Evolutionary conservation across 306 rosid genomes (phyloP), one percentile per base, ranked within the genome.

Genomic region (Corylus americana): DNA sequence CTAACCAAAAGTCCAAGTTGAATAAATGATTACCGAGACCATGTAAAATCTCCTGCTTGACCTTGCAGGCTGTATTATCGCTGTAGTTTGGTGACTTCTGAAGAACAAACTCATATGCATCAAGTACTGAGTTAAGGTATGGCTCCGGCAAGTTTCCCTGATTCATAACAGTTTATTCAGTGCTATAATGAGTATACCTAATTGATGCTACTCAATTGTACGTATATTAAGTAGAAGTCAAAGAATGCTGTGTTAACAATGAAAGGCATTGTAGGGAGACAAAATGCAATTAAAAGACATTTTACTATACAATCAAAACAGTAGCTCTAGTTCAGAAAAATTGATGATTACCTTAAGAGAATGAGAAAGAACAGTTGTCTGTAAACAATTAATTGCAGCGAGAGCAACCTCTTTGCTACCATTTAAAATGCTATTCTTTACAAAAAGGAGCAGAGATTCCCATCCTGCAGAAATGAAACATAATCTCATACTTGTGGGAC

Each of bases 391-490:
- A 82, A 94, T 87, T 85, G 97, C 97, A 29, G 98, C 98, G 84
- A 94, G 92, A 59, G 98, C 91, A 77, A 92, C 97, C 88, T 94
- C 98, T 89, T 92, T 92, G 80, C 97, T 94, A n/a, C 92, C 92
- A 79, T 88, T 86, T 77, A 85, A 81, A 81, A 86, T 87, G 85
- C 97, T 94, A 83, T 86, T 92, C 74, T 91, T 92, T 75, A 92
- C 97, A 85, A 87, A 94, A 68, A 87, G 91, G 85, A 92, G 91
- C 88, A 94, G 83, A 71, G 94, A 83, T 87, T 94, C 95, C 98
- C 98, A 94, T 67, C 97, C 98, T 94, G 90, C 83, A 89, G 25
- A 71, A 58, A 81, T 50, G 54, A 79, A 75, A 73, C 51, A 81
- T 70, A 71, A 76, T 29, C 31, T 13, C 47, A 53, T 51, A 57